Conservation (phyloP, 1,284 basidiomycete species). For the Naganishia liquefaciens region DNA sequence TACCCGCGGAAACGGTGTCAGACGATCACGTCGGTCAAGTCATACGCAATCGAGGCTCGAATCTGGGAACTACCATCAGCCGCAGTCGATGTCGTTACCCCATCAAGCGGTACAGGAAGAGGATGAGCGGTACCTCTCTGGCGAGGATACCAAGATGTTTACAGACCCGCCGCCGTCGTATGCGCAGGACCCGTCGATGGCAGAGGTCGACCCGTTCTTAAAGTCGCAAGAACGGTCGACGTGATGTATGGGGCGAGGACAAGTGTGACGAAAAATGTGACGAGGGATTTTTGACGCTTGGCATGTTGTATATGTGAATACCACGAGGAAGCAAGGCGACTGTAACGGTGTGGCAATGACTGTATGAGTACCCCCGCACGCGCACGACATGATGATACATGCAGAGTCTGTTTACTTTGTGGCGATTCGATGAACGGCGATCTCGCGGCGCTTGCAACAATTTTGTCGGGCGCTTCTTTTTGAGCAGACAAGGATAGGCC, state of each 20-base stretch:
- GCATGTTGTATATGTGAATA: constrained; percentile 17
- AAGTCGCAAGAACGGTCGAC: constrained; percentile 23
- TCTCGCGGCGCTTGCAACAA: constrained; percentile 22
- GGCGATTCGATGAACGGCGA: too few relatives aligned
- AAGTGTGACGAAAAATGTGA: background rate
- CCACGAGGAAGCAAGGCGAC: background rate
- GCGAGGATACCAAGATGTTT: constrained; percentile 35
- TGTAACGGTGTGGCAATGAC: too few relatives aligned
- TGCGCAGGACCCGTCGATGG: constrained; percentile 37
- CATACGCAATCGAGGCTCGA: constrained; percentile 24
- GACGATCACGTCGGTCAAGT: constrained; percentile 13
- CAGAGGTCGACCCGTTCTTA: constrained; percentile 44
- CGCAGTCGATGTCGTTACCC: constrained; percentile 6
- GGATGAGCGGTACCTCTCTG: constrained; percentile 12
- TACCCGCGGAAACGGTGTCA: constrained; percentile 9
- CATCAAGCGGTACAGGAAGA: constrained; percentile 14
- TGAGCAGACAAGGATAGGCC: background rate
- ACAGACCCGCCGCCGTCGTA: constrained; percentile 18
- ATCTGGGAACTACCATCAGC: constrained; percentile 12
- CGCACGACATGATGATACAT: background rate
- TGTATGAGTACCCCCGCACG: too few relatives aligned
- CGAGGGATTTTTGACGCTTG: background rate
- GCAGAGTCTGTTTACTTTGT: constrained; percentile 19
- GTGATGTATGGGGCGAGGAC: background rate
- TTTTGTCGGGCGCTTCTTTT: constrained; percentile 26